These are phyloP conservation scores for Phialophora verrucosa DNA, from an alignment of 2,329 filamentous ascomycete genomes.

Conservation along the genomic window DNA sequence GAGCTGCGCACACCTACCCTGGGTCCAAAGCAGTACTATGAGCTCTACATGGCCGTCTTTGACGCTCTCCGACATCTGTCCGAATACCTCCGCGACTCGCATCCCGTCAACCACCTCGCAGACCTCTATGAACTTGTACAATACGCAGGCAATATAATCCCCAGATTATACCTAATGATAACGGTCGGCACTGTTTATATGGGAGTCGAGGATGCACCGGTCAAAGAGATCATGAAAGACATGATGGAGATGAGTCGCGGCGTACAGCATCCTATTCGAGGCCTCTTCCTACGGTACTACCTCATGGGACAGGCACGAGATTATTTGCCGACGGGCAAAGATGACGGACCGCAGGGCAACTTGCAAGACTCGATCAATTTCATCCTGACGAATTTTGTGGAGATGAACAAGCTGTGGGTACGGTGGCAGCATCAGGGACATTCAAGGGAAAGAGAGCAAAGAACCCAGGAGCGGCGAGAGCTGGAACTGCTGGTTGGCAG, in stretches of 20 bases:
- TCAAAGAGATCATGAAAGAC: conserved; percentile 99
- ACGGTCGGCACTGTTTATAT: conserved; percentile 99
- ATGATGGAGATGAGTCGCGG: conserved; percentile 99
- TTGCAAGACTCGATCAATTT: conserved; percentile 98
- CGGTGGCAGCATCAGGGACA: conserved; percentile 96
- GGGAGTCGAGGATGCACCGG: conserved; percentile 95
- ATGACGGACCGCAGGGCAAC: conserved; percentile 93
- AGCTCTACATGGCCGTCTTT: conserved; percentile 99
- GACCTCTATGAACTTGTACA: conserved; percentile 98
- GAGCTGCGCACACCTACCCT: conserved; percentile 95
- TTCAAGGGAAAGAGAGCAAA: conserved; percentile 88
- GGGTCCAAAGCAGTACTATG: conserved; percentile 99
- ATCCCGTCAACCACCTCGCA: conserved; percentile 96
- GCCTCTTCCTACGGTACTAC: conserved; percentile 94
- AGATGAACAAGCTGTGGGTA: conserved; percentile 99
- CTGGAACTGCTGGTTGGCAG: conserved; percentile 93
- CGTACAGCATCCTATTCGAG: conserved; percentile 94
- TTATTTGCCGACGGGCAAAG: conserved; percentile 76
- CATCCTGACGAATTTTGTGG: conserved; percentile 96
- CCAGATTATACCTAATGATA: conserved; percentile 96
- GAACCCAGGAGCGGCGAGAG: conserved; percentile 93
- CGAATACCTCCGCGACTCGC: conserved; percentile 94
- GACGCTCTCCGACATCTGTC: conserved; percentile 96
- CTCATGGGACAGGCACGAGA: conserved; percentile 93
- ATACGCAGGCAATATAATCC: conserved; percentile 97